A percentile compares a stretch with the other conserved stretches of the same genome.
Evolutionary conservation across 768 basidiomycete species (phyloP).

Genomic region (Leccinum variicolor): DNA sequence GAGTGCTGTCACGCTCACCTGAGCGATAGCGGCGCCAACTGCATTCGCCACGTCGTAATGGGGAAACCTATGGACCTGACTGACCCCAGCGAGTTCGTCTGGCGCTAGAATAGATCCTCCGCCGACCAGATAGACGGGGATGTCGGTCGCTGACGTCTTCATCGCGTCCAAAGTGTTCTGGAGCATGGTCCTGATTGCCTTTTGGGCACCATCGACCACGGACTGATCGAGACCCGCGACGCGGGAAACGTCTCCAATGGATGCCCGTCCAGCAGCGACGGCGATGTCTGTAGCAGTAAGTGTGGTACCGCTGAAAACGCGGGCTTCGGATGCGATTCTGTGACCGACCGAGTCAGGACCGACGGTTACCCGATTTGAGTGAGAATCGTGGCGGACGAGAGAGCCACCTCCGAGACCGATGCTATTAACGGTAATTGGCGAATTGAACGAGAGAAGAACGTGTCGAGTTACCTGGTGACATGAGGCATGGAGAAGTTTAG

Average conservation of each 20-base stretch:
- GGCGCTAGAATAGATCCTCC: conserved; percentile 64
- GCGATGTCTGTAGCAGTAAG: conserved; percentile 62
- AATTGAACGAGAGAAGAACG: neutral
- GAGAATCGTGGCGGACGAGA: conserved; percentile 36
- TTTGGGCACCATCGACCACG: conserved; percentile 34
- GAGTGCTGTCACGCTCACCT: conserved; percentile 19
- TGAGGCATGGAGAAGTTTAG: conserved; percentile 63
- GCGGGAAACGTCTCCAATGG: conserved; percentile 28
- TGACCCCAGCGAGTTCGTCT: conserved; percentile 46
- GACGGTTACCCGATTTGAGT: conserved; percentile 41
- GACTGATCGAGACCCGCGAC: conserved; percentile 23
- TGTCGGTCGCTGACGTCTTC: conserved; percentile 60
- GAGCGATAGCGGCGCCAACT: conserved; percentile 50
- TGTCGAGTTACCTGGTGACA: conserved; percentile 34
- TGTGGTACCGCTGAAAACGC: conserved; percentile 53
- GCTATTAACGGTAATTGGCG: conserved; percentile 25
- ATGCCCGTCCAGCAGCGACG: conserved; percentile 37
- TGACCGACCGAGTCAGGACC: conserved; percentile 69
- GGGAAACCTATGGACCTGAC: conserved; percentile 46
- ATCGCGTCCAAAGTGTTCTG: conserved; percentile 55
- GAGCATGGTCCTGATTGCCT: conserved; percentile 39
- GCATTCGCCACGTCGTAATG: conserved; percentile 60
- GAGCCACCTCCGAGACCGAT: conserved; percentile 68
- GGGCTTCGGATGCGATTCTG: conserved; percentile 43
- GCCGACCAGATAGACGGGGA: conserved; percentile 60